Base-by-base conservation (phyloP, 2,329 filamentous ascomycete genomes). In the Alternaria arbusti region DNA sequence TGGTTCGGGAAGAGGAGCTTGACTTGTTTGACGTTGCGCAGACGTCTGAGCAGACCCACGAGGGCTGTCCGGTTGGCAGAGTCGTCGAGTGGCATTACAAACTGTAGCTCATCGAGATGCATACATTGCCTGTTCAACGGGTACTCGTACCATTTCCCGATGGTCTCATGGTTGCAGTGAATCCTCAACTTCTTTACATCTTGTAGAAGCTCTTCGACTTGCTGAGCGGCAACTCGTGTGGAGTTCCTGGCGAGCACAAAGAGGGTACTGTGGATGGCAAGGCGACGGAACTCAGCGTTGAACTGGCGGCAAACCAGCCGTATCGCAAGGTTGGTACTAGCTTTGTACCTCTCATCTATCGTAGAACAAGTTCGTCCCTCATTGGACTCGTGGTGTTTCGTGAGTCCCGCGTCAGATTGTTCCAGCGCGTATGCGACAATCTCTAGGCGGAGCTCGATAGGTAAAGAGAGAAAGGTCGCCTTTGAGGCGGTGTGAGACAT, bases 281-380 rank as follows among this genome's bases (percentile, higher is more conserved):
- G 65, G 10, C 71, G 57, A 47, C 68, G 67, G 44, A 78, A 77
- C 44, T 83, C 81, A 20, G 70, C 54, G 36, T 76, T 71, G 54
- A 82, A 72, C 59, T 80, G 79, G 25, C 73, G 76, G 64, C 82
- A 82, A 4, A 74, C 74, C 12, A 82, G 70, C 8, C 82, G 77
- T 3, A 79, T 69, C 10, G 63, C 51, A 4, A 83, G 72, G 10
- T 71, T 62, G 2, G 52, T 9, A 9, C 73, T 70, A 13, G 76
- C 65, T 25, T 13, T 52, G 26, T 62, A 47, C 8, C 26, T 17
- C 12, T 36, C 20, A 30, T 52, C 30, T 10, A 40, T 32, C 28
- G 10, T 25, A 22, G 36, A 52, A n/a, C 30, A 15, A 52, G 36
- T 40, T 40, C 2, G 5, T 28, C 9, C 26, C 26, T 36, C 15